phyloP scores from a whole-genome alignment of 768 basidiomycete genomes.

The Lentinula guzmanii region DNA sequence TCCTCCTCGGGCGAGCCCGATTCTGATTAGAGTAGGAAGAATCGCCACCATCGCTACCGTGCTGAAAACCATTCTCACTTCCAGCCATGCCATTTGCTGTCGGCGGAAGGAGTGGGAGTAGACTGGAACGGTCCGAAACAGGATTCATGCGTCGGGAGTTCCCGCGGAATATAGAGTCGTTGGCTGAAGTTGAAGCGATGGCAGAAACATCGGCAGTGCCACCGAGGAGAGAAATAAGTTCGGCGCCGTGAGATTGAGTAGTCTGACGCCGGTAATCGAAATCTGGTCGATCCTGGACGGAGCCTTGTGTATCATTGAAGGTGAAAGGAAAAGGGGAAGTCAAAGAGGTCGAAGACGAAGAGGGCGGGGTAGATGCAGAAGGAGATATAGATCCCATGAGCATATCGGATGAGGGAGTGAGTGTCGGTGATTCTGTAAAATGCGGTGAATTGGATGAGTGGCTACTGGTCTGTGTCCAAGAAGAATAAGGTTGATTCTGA shows the following conservation, averaged over 20 bases:
- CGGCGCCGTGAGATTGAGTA: conserved; percentile 53
- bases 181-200: conserved; percentile 28
- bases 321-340: conserved; percentile 63
- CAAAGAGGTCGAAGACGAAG: conserved; percentile 58
- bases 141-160: conserved; percentile 8
- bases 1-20: conserved; percentile 43
- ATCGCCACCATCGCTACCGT: conserved; percentile 58
- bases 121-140: conserved; percentile 43
- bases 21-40: conserved; percentile 33
- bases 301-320: conserved; percentile 39
- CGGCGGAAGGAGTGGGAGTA: conserved; percentile 39
- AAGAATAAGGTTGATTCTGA: conserved; percentile 23
- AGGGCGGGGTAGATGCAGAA: conserved; percentile 53
- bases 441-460: conserved; percentile 48
- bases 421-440: conserved; percentile 53
- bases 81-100: conserved; percentile 25
- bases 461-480: conserved; percentile 28
- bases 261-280: conserved; percentile 63
- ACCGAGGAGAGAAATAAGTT: conserved; percentile 48
- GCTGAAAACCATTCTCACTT: conserved; percentile 50
- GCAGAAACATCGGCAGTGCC: conserved; percentile 69
- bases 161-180: conserved; percentile 44
- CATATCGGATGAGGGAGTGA: conserved; percentile 38
- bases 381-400: conserved; percentile 62
- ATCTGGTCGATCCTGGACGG: conserved; percentile 48